Conservation (phyloP, 345 rosid genomes). For the Clarkia xantiana region DNA sequence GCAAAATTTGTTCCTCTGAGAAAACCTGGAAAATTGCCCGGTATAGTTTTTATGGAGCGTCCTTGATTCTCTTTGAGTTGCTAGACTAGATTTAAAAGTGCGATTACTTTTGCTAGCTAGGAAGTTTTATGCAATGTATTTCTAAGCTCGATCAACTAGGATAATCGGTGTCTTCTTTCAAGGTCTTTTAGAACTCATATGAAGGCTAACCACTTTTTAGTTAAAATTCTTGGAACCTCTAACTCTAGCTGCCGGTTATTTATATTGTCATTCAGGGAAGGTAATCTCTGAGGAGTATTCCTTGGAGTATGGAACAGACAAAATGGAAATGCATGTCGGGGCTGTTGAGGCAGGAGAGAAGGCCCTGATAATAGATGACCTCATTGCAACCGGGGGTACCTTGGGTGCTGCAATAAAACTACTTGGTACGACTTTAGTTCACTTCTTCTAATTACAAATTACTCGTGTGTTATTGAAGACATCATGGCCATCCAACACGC, state of each 20-base stretch:
- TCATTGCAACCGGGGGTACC: constrained; percentile 96
- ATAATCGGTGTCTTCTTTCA: too few species aligned
- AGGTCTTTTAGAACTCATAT: too few species aligned
- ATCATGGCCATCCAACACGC: too few species aligned
- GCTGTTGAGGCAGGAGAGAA: constrained; percentile 86
- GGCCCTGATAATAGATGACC: constrained; percentile 80
- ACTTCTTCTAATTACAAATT: too few species aligned
- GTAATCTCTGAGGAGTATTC: constrained; percentile 87
- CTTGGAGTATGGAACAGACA: constrained; percentile 92
- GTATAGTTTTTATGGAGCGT: constrained; percentile 18
- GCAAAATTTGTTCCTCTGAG: constrained; percentile 98
- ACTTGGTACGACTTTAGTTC: constrained; percentile 39
- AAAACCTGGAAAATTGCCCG: constrained; percentile 93
- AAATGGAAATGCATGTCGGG: constrained; percentile 95
- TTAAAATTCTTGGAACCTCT: neutral
- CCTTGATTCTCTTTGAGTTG: neutral
- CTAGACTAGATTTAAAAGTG: neutral
- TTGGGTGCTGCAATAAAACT: constrained; percentile 82
- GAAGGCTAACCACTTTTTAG: neutral
- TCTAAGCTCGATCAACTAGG: too few species aligned
- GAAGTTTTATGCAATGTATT: too few species aligned
- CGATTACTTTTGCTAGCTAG: too few species aligned
- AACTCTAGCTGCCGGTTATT: neutral
- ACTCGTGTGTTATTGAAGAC: too few species aligned
- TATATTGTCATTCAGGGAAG: constrained; percentile 33